Evolutionary conservation across 1,284 basidiomycete genomes (phyloP), one percentile per base, ranked within the genome.

Genomic region (Ustilago nuda): DNA sequence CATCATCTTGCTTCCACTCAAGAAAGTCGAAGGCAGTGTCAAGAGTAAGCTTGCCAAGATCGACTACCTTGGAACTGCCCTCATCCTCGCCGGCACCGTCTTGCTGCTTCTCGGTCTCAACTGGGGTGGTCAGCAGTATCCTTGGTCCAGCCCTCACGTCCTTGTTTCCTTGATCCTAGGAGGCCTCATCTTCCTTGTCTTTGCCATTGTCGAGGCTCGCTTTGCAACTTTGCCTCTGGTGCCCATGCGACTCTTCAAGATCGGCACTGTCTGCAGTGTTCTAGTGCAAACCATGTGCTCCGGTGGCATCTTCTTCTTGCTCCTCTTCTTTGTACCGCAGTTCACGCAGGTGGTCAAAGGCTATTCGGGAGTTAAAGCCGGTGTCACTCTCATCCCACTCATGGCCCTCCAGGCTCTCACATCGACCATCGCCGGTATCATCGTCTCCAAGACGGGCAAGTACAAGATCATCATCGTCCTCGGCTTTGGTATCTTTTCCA

Each of bases 171-270:
- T 93, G 2, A 85, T 89, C 52, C 88, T 90, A 0, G 91, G 92
- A 0, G 72, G 90, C 12, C 72, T 89, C 2, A 87, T 92, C 1
- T 85, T 90, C 11, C 86, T 80, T 0, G 62, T 91, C 1, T 93
- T 93, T 83, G 89, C 91, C 56, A 57, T 91, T 17, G 92, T 91
- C 88, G 92, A 94, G 86, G 91, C 90, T 88, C 91, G 90, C 80
- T 87, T 90, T 1, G 91, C 92, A 1, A 86, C 86, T 43, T 87
- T 93, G 8, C 92, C 92, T 1, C 68, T 85, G 27, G 72, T 86
- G n/a, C 85, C 85, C 23, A 79, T 84, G 72, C 54, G 55, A n/a
- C 92, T 94, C 46, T 93, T 93, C 88, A 89, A 88, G 66, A 88
- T 91, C 65, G 73, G 86, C n/a, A 93, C 92, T 0, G 91, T 93